These are phyloP conservation scores for Lactarius hatsudake DNA, from an alignment of 768 basidiomycete species.

Conservation along the genomic window DNA sequence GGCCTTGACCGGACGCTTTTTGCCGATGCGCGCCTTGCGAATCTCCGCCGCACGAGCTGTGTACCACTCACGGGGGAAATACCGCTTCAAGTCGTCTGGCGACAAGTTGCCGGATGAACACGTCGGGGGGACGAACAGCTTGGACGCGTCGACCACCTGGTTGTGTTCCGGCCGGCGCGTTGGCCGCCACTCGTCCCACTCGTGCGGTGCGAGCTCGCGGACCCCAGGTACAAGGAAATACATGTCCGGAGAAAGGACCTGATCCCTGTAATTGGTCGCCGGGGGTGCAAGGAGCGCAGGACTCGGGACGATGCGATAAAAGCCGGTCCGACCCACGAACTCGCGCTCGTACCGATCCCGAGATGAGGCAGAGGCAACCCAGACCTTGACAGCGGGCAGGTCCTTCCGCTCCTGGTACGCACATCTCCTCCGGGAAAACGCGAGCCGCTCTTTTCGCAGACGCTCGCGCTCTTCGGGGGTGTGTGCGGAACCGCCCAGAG, in stretches of 20 bases:
- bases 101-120: constrained; percentile 6
- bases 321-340: background rate
- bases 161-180: constrained; percentile 12
- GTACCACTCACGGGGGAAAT: constrained; percentile 14
- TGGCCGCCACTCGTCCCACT: constrained; percentile 17
- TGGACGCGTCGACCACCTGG: background rate
- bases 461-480: constrained; percentile 15
- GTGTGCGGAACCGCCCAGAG: background rate
- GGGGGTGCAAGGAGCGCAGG: constrained; percentile 17
- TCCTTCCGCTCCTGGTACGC: background rate
- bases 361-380: background rate
- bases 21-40: background rate
- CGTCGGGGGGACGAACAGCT: constrained; percentile 14
- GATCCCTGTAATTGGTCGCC: constrained; percentile 5
- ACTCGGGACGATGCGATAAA: constrained; percentile 4
- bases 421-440: constrained; percentile 12
- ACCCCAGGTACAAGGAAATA: constrained; percentile 13
- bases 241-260: constrained; percentile 7
- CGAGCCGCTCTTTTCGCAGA: constrained; percentile 20
- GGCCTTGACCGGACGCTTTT: constrained; percentile 1
- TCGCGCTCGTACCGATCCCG: constrained; percentile 6
- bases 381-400: constrained; percentile 8
- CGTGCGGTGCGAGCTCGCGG: background rate
- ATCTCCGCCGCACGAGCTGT: background rate
- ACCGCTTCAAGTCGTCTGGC: constrained; percentile 4